These are phyloP conservation scores for Echria macrotheca DNA, from an alignment of 495 filamentous ascomycete species.

Conservation along the genomic window DNA sequence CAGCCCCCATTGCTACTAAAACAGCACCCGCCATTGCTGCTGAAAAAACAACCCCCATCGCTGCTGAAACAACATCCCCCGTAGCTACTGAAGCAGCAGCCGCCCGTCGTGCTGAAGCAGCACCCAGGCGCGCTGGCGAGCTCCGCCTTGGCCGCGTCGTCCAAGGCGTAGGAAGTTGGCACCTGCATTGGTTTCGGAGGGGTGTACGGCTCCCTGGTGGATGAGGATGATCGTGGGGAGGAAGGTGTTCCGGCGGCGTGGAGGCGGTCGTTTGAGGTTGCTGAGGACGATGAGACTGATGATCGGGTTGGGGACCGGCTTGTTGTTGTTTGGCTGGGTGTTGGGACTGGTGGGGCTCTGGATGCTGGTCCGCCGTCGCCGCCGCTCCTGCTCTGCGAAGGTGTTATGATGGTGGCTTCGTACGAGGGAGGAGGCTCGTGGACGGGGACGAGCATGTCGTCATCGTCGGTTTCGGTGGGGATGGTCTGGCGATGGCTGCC, in stretches of 20 bases:
- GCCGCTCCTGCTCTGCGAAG: neutral
- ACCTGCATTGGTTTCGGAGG: neutral
- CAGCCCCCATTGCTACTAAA: conserved; percentile 16
- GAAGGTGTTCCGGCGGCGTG: neutral
- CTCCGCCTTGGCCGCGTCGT: neutral
- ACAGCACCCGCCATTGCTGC: conserved; percentile 15
- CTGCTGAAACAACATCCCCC: conserved; percentile 14
- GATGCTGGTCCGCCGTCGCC: neutral
- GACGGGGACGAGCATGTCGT: too few relatives aligned
- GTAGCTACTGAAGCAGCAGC: conserved; percentile 7
- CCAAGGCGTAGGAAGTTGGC: neutral
- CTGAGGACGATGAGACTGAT: too few relatives aligned
- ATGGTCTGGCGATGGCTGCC: neutral
- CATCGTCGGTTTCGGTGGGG: neutral
- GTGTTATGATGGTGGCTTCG: neutral
- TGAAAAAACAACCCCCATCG: conserved; percentile 13
- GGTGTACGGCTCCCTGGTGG: neutral
- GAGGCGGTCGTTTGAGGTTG: neutral
- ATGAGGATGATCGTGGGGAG: neutral
- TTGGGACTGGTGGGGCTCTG: neutral
- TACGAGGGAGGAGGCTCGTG: neutral
- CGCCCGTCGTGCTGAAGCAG: conserved; percentile 12
- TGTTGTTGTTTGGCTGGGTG: neutral
- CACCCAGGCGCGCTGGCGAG: conserved; percentile 7
- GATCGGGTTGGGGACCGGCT: too few relatives aligned